Evolutionary conservation across 2,329 filamentous ascomycete species (phyloP).

Genomic region (Fusarium sp.): DNA sequence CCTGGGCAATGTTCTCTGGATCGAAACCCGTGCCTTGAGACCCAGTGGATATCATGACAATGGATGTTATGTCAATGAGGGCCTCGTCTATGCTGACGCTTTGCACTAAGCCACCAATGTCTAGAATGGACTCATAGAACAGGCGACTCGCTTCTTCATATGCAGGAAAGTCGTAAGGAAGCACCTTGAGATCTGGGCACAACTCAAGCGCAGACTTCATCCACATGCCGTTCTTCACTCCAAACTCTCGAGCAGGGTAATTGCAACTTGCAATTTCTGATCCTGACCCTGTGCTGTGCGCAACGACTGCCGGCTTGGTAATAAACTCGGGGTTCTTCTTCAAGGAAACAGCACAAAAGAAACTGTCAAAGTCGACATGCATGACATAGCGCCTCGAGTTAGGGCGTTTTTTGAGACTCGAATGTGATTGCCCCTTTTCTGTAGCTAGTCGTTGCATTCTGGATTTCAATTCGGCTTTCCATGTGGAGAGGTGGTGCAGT

Average conservation of each 20-base stretch:
- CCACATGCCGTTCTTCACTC: slow-evolving; percentile 99
- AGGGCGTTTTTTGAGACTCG: slow-evolving; percentile 62
- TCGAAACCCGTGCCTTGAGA: slow-evolving; percentile 71
- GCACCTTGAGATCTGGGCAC: slow-evolving; percentile 85
- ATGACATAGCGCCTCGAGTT: slow-evolving; percentile 84
- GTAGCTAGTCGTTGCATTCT: slow-evolving; percentile 83
- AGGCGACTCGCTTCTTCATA: slow-evolving; percentile 91
- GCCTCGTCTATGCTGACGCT: slow-evolving; percentile 98
- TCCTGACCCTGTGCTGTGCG: slow-evolving; percentile 84
- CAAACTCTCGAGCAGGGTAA: slow-evolving; percentile 86
- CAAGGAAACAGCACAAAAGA: slow-evolving; percentile 92
- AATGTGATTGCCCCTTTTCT: slow-evolving; percentile 66
- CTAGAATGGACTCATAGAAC: slow-evolving; percentile 88
- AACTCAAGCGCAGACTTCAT: slow-evolving; percentile 89
- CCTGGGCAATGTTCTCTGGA: slow-evolving; percentile 77
- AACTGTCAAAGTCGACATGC: slow-evolving; percentile 98
- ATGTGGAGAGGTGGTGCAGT: slow-evolving; percentile 92
- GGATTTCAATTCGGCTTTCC: slow-evolving; percentile 95
- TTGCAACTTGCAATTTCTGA: slow-evolving; percentile 99
- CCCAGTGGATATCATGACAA: slow-evolving; percentile 73
- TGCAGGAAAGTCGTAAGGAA: slow-evolving; percentile 95
- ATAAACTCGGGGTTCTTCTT: slow-evolving; percentile 79
- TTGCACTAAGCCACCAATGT: slow-evolving; percentile 84
- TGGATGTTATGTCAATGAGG: slow-evolving; percentile 80
- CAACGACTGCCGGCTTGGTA: slow-evolving; percentile 87